Base-by-base conservation (phyloP, 2,329 filamentous ascomycete species). In the Byssochlamys sp. region DNA sequence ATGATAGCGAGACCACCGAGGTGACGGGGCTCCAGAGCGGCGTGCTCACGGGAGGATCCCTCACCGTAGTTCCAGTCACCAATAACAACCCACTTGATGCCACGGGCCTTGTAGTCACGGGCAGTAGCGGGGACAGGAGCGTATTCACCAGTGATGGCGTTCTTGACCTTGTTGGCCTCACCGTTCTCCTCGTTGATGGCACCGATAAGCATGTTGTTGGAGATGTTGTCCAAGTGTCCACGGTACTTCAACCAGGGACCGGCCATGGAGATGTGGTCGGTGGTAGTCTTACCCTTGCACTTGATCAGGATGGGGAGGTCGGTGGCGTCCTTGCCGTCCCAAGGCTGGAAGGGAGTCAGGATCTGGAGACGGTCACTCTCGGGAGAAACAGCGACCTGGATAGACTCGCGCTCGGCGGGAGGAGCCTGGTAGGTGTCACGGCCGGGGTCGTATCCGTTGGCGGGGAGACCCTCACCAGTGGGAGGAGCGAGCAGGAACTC, bases 31-130 rank as follows among this genome's bases (percentile, higher is more conserved):
- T 99, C 92, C 61, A 99, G 86, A 77, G 94, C 94, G 67, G 94
- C 94, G 76, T 99, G 94, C 83, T 99, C 94, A 84, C 94, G 91
- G 62, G 94, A 97, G 74, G 85, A 90, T 68, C 94, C 94, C 81
- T 99, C 94, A 65, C 94, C 94, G 79, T 97, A 97, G 84, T 99
- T 99, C 91, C 91, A 97, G 84, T 97, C 94, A 80, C 94, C 94
- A 72, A 99, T 78, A 65, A 99, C 94, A 72, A 96, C 91, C 94
- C 94, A 99, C 79, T 86, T 85, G 76, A 97, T 87, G 60, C 90
- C 91, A 81, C 94, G 91, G 76, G 87, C 85, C 88, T 99, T 99
- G 87, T 97, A 97, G 80, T 96, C 90, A 82, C 92, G 90, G 66
- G 94, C 94, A 70, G 91, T 91, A 61, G 88, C 90, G 59, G 94